phyloP scores from a whole-genome alignment of 2,329 filamentous ascomycete genomes.

The Arachnopeziza araneosa region DNA sequence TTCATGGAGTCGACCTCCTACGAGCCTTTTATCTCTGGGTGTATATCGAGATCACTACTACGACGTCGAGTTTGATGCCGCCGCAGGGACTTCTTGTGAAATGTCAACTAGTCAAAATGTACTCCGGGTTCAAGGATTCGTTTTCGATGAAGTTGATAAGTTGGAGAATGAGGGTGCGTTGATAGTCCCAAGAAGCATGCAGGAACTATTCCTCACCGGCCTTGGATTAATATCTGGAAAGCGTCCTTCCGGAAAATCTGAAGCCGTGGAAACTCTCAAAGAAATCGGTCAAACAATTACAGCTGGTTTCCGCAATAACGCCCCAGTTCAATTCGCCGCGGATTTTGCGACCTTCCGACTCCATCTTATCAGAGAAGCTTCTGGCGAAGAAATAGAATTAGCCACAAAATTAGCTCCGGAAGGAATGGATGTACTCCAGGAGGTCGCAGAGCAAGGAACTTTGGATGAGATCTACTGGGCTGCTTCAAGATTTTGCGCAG shows the following conservation, averaged over 20 bases:
- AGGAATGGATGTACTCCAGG: background rate
- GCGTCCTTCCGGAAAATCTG: background rate
- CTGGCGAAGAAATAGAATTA: background rate
- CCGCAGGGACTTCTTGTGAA: background rate
- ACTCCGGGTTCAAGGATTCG: constrained; percentile 4
- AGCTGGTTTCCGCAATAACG: constrained; percentile 1
- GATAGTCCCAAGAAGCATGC: background rate
- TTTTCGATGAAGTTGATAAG: background rate
- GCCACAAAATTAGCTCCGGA: background rate
- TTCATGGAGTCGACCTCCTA: background rate
- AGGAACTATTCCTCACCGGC: background rate
- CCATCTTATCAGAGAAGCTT: background rate
- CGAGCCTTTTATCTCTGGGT: constrained; percentile 1
- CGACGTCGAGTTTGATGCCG: background rate
- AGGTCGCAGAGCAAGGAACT: background rate
- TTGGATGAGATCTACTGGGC: constrained; percentile 8
- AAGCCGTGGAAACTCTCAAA: background rate
- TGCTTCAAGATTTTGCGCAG: constrained; percentile 5
- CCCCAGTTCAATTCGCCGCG: background rate
- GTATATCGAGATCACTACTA: constrained; percentile 5
- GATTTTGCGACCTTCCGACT: constrained; percentile 6
- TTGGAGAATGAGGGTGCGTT: background rate
- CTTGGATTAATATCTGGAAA: background rate
- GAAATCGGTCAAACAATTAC: constrained; percentile 5
- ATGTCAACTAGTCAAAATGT: background rate